These are phyloP conservation scores for Phanerochaete sordida DNA, from an alignment of 768 basidiomycete genomes.

Conservation along the genomic window DNA sequence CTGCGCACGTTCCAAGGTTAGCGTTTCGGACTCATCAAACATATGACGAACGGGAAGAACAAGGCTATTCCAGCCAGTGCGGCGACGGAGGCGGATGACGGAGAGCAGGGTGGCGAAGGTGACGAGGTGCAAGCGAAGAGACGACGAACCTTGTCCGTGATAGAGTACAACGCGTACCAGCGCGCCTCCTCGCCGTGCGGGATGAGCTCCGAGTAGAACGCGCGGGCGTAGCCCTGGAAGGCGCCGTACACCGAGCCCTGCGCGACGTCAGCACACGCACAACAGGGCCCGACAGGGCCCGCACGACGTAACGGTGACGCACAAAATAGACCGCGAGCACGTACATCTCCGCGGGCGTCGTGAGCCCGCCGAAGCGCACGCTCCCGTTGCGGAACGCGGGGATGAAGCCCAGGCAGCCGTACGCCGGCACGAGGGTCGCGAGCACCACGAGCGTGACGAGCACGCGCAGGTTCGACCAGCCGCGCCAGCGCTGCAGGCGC, in stretches of 20 bases:
- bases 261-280: background rate
- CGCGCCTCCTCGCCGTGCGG: constrained; percentile 87
- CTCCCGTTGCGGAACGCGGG: constrained; percentile 38
- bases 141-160: constrained; percentile 75
- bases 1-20: constrained; percentile 33
- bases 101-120: background rate
- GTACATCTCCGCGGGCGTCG: constrained; percentile 83
- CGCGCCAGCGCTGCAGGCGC: constrained; percentile 56
- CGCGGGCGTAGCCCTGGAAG: constrained; percentile 87
- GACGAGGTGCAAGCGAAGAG: background rate
- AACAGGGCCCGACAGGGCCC: background rate
- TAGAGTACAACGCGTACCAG: constrained; percentile 63
- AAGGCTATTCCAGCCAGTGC: too few species aligned
- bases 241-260: constrained; percentile 77
- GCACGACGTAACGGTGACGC: constrained; percentile 17
- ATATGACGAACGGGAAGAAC: background rate
- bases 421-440: constrained; percentile 67
- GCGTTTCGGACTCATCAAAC: background rate
- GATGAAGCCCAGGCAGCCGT: constrained; percentile 81
- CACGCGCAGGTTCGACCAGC: constrained; percentile 65
- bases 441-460: constrained; percentile 65
- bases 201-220: constrained; percentile 83
- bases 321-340: constrained; percentile 80
- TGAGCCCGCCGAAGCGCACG: constrained; percentile 66
- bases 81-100: background rate